These are phyloP conservation scores for Trichoderma pleuroti DNA, from an alignment of 2,329 filamentous ascomycete species.

Conservation along the genomic window DNA sequence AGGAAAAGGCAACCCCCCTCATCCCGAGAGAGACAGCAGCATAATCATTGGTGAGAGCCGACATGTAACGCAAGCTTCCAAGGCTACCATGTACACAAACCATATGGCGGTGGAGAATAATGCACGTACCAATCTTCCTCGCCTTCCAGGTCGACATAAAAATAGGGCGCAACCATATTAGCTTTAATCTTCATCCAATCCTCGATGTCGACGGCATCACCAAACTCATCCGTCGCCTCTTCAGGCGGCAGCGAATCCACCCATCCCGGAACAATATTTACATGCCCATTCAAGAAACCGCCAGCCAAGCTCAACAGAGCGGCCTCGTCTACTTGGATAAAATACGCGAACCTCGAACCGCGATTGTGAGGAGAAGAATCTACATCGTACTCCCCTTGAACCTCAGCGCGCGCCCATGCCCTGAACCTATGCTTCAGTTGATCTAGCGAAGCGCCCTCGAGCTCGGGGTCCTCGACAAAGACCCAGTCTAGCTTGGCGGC, in stretches of 20 bases:
- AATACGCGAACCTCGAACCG: background rate
- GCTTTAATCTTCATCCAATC: background rate
- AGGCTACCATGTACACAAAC: background rate
- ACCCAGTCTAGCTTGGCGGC: background rate
- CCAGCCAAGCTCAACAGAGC: background rate
- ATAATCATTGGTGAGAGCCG: no score
- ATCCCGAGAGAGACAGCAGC: no score
- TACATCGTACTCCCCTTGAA: background rate
- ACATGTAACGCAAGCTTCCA: background rate
- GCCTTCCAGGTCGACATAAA: accelerated
- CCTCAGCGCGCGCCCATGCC: background rate
- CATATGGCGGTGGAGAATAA: background rate
- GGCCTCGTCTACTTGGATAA: background rate
- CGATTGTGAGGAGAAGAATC: background rate
- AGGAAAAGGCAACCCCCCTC: no score
- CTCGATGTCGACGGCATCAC: background rate
- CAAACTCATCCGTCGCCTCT: background rate
- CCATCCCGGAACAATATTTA: background rate
- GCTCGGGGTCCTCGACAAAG: background rate
- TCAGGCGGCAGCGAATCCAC: background rate
- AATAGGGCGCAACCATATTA: background rate
- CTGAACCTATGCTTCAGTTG: background rate
- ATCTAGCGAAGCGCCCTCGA: background rate
- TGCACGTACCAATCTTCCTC: background rate
- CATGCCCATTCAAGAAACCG: background rate